Evolutionary conservation across 2,329 filamentous ascomycete species (phyloP), one percentile per base, ranked within the genome.

Genomic region (Scedosporium boydii): DNA sequence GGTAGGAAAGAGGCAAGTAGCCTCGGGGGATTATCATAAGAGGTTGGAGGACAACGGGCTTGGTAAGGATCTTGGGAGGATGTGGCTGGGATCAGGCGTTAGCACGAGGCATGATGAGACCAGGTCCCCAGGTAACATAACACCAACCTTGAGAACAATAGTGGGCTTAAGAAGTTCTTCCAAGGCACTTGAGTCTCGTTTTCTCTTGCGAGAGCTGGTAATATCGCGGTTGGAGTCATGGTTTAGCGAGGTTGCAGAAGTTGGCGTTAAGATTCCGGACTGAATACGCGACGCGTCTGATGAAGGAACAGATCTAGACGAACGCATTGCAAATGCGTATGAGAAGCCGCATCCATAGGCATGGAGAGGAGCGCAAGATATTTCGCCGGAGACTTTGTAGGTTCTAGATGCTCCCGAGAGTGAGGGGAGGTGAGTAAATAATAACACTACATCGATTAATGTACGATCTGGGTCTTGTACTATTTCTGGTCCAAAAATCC

Each of bases 11-110:
- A 5, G 82, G 76, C 4, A 89, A 76, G 64, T 81, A 75, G 66
- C 86, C 78, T 67, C 87, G 82, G 29, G 84, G 80, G 3, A 90
- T 73, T 27, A 89, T 75, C 78, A 87, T 83, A 59, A 88, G 70
- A 3, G 85, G 85, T 59, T 84, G 80, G 59, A 88, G 74, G 26
- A 78, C 79, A 63, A 81, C 79, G 59, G 84, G 82, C 67, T 81
- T 82, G 26, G 78, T 68, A 41, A 79, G 76, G 56, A 82, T 73
- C 57, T 79, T 81, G 12, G 78, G 77, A 9, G 83, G 84, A 68
- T 86, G 77, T 48, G 83, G 79, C 85, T 87, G 62, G 2, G 9
- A 9, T 29, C 12, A 46, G 21, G n/a, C 10, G 41, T 57, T 38
- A 59, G 16, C 23, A 42, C 26, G 60, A 3, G 27, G 42, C 4